Percentiles rank a stretch among this genome's conserved stretches.
phyloP scores from a whole-genome alignment of 176 grass and related monocot species.

The Aechmea fasciata region DNA sequence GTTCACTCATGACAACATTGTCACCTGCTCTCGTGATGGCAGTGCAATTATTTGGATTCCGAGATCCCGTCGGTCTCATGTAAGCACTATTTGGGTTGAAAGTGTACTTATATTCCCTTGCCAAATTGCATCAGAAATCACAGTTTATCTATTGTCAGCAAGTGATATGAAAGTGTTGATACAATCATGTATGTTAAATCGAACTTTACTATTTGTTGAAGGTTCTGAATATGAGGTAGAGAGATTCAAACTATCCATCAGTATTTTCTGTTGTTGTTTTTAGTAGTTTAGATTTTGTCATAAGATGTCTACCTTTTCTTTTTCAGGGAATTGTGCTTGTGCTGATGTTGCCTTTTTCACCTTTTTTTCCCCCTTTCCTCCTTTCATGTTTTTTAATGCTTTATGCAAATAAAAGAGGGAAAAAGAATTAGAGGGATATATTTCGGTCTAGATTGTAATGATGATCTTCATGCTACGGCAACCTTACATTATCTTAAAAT shows the following conservation, averaged over 20 bases:
- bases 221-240: no score
- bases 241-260: no score
- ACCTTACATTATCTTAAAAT: not conserved
- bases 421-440: no score
- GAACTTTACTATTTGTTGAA: not conserved
- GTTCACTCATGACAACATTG: conserved; percentile 95
- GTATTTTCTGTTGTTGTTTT: no score
- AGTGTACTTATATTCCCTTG: not conserved
- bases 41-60: conserved; percentile 99
- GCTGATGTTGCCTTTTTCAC: not conserved
- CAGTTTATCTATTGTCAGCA: not conserved
- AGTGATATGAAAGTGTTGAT: not conserved
- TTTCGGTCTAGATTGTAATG: not conserved
- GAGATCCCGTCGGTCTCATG: conserved; percentile 91
- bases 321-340: not conserved
- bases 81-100: conserved; percentile 23
- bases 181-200: not conserved
- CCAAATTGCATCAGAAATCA: not conserved
- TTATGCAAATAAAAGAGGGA: no score
- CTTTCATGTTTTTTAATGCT: no score
- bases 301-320: not conserved
- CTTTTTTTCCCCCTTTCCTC: no score
- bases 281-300: not conserved
- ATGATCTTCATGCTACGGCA: not conserved
- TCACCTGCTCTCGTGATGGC: conserved; percentile 96